phyloP scores from a whole-genome alignment of 768 basidiomycete genomes.

The Leccinum rimulosum region DNA sequence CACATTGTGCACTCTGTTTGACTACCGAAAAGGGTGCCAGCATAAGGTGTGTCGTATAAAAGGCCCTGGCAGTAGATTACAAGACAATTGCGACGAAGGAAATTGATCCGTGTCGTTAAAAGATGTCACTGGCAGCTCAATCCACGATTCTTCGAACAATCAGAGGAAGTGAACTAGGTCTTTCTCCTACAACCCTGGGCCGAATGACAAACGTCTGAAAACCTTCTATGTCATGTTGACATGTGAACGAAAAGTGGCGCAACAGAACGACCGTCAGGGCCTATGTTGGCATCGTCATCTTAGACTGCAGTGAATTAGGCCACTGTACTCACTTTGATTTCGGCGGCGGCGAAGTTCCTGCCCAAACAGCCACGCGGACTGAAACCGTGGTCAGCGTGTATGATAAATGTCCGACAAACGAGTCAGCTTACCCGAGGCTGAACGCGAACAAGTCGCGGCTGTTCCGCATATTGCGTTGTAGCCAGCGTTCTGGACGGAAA shows the following conservation, averaged over 20 bases:
- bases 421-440: constrained; percentile 48
- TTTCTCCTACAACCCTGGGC: constrained; percentile 53
- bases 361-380: constrained; percentile 64
- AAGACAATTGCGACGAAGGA: neutral
- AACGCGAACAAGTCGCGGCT: constrained; percentile 53
- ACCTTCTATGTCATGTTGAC: constrained; percentile 51
- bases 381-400: constrained; percentile 13
- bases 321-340: constrained; percentile 50
- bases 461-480: constrained; percentile 38
- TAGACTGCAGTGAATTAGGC: constrained; percentile 19
- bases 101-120: neutral
- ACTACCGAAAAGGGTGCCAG: neutral
- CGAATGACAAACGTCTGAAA: constrained; percentile 68
- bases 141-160: constrained; percentile 36
- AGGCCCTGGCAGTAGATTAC: neutral
- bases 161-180: constrained; percentile 55
- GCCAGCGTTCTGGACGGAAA: constrained; percentile 66
- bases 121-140: constrained; percentile 7
- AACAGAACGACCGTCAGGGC: constrained; percentile 50
- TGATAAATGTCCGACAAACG: neutral
- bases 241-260: constrained; percentile 53
- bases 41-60: no score
- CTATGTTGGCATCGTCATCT: constrained; percentile 13
- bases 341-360: constrained; percentile 53
- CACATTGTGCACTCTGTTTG: neutral